A percentile compares a stretch with the other conserved stretches of the same genome.
These are phyloP conservation scores for Fusarium kyushuense DNA, from an alignment of 2,329 filamentous ascomycete species.

Conservation along the genomic window DNA sequence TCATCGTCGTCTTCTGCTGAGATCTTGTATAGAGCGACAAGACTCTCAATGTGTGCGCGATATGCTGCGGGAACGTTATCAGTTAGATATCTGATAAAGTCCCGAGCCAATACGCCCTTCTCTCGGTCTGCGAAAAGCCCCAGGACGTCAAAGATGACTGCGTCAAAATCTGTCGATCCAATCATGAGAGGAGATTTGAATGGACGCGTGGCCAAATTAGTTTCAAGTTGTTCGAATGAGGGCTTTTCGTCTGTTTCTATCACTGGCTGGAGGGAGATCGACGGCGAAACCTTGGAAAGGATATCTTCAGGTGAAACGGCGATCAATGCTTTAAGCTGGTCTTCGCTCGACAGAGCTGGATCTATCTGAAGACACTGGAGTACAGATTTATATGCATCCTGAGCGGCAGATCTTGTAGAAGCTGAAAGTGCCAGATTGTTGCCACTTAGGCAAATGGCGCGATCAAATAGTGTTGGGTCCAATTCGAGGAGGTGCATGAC, in stretches of 20 bases:
- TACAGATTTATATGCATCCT: not conserved
- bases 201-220: fast-evolving
- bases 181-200: not conserved
- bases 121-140: not conserved
- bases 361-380: not conserved
- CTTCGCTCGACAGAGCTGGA: not conserved
- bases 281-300: not conserved
- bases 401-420: fast-evolving
- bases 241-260: not conserved
- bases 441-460: constrained; percentile 4
- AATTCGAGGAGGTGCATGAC: constrained; percentile 2
- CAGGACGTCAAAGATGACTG: not conserved
- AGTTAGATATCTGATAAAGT: fast-evolving
- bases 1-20: fast-evolving
- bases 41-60: fast-evolving
- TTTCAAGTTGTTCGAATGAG: not conserved
- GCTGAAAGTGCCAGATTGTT: constrained; percentile 3
- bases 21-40: not conserved
- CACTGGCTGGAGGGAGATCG: not conserved
- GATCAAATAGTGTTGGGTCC: not conserved
- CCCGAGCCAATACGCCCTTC: not conserved
- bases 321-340: not conserved
- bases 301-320: not conserved
- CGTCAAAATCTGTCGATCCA: constrained; percentile 3
- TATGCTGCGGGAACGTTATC: not conserved